These are phyloP conservation scores for Arthrobotrys musiformis DNA, from an alignment of 2,329 filamentous ascomycete species.

Conservation along the genomic window DNA sequence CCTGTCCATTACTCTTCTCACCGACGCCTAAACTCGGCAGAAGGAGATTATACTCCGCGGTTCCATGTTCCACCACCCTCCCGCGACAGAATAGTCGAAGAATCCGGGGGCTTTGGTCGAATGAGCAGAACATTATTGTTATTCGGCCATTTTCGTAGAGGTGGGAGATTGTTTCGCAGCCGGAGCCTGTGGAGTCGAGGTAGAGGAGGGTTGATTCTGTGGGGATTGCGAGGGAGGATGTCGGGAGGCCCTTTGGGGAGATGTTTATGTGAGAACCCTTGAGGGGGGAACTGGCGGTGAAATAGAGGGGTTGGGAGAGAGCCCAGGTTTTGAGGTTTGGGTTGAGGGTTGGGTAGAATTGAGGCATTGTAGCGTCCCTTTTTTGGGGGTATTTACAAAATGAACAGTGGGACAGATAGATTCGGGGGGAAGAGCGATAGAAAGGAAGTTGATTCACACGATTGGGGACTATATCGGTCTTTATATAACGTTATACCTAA, in stretches of 20 bases:
- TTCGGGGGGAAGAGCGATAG: not conserved
- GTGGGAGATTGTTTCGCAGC: conserved; percentile 79
- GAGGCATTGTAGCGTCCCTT: conserved; percentile 68
- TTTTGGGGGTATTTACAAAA: too few relatives aligned
- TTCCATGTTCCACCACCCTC: conserved; percentile 71
- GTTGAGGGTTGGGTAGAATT: conserved; percentile 70
- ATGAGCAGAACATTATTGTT: conserved; percentile 79
- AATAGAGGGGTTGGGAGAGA: conserved; percentile 76
- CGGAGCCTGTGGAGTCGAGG: conserved; percentile 78
- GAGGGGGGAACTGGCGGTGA: conserved; percentile 76
- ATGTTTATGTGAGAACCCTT: conserved; percentile 73
- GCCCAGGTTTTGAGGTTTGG: conserved; percentile 72
- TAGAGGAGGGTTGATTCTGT: conserved; percentile 66
- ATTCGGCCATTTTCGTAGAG: conserved; percentile 80
- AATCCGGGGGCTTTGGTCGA: conserved; percentile 71
- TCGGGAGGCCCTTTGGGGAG: conserved; percentile 77
- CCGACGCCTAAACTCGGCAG: conserved; percentile 64
- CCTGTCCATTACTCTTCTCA: conserved; percentile 56
- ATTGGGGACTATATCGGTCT: conserved; percentile 25
- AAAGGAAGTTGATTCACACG: not conserved
- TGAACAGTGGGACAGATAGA: too few relatives aligned
- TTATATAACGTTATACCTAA: conserved; percentile 32
- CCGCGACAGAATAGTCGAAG: conserved; percentile 73
- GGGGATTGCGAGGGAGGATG: conserved; percentile 72
- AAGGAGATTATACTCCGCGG: conserved; percentile 65